Base-by-base conservation (phyloP, 768 basidiomycete species). In the Lactarius trivialis region DNA sequence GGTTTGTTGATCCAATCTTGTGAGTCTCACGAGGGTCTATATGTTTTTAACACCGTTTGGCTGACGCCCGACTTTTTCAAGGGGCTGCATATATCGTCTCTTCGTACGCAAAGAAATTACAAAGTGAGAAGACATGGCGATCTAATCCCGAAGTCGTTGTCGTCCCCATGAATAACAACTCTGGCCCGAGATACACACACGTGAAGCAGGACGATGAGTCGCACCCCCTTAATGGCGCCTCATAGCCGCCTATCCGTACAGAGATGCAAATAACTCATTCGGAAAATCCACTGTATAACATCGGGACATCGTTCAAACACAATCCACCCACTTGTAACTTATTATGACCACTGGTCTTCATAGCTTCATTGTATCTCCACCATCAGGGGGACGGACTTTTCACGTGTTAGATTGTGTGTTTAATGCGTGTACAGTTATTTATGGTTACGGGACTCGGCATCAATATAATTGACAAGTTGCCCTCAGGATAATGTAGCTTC, bases 11-110 rank as follows among this genome's bases (percentile, higher is more conserved):
- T 66, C 12, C 65, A 66, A 30, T 0, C 39, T 15, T 66, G 65
- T 66, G 55, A 56, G 65, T 60, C 4, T 19, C 48, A 2, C 15
- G 45, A 7, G 21, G 45, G 26, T 24, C 24, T 2, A 48, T 33
- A 12, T 7, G 11, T 14, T 12, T 11, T 19, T 19, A 9, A 7
- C 28, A 21, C 7, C n/a, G 30, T 19, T 37, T 26, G 45, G 21
- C 55, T 61, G 34, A 61, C 8, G 15, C 15, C 2, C 6, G 30
- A 28, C 14, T 4, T 26, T 7, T 37, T 3, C 15, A 39, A 66
- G 65, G 65, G 62, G 62, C 65, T 17, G 34, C 63, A 5, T 56
- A 56, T 52, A 64, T 66, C 58, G 58, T 65, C 28, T 37, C 63
- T 3, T 56, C 53, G 14, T 66, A 66, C 32, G 58, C 57, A 4